Conservation (phyloP, 306 rosid species). For the Casuarina glauca region DNA sequence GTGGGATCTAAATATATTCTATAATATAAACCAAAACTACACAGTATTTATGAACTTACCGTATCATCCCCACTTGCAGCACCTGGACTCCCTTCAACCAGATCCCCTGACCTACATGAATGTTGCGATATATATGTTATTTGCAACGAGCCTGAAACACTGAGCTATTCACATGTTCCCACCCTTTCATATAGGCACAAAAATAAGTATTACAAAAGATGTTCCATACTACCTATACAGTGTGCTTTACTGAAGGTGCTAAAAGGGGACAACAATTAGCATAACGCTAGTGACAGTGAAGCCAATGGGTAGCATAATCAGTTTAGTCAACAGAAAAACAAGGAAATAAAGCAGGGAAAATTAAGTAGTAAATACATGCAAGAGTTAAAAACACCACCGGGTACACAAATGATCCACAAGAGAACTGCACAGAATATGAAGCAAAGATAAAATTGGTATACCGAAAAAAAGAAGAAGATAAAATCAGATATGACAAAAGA, state of each 20-base stretch:
- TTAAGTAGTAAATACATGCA: not conserved
- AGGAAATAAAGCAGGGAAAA: conserved; percentile 4
- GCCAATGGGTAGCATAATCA: not conserved
- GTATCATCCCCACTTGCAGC: conserved; percentile 90
- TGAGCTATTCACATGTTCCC: not conserved
- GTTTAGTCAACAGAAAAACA: not conserved
- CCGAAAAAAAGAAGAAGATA: not conserved
- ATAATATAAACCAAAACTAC: conserved; percentile 18
- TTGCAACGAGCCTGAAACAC: conserved; percentile 5
- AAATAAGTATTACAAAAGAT: not conserved
- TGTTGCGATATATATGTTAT: not conserved
- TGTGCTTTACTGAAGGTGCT: not conserved
- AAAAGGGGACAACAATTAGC: not conserved
- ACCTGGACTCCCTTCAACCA: conserved; percentile 83
- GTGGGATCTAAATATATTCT: not conserved
- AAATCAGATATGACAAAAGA: not conserved
- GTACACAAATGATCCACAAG: not conserved
- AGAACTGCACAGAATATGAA: not conserved
- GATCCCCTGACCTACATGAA: conserved; percentile 82
- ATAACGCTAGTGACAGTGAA: not conserved
- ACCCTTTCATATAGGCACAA: not conserved
- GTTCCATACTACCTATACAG: not conserved
- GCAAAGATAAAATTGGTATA: not conserved
- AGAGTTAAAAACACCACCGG: not conserved
- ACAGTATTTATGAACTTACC: conserved; percentile 46